phyloP scores from a whole-genome alignment of 1,284 basidiomycete species.

The Apiotrichum montevideense region DNA sequence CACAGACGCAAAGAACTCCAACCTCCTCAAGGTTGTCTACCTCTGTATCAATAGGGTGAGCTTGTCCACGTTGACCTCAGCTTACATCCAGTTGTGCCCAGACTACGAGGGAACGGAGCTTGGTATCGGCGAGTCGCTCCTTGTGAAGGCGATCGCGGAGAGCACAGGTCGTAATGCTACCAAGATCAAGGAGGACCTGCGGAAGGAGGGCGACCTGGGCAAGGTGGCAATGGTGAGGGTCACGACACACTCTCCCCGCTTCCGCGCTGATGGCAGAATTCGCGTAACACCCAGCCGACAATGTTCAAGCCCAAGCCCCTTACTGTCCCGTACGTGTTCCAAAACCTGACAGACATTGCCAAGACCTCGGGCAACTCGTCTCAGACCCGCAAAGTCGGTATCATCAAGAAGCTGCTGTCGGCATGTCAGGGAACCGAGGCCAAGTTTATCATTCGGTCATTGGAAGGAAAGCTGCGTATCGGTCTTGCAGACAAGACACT shows the following conservation, averaged over 20 bases:
- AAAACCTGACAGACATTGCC: slow-evolving; percentile 78
- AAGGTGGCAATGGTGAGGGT: slow-evolving; percentile 78
- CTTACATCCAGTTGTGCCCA: slow-evolving; percentile 64
- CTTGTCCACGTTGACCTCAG: slow-evolving; percentile 26
- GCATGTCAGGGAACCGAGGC: slow-evolving; percentile 78
- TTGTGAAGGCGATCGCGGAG: slow-evolving; percentile 93
- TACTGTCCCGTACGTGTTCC: slow-evolving; percentile 82
- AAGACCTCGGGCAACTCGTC: slow-evolving; percentile 77
- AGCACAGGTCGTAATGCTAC: slow-evolving; percentile 80
- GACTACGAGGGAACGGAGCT: slow-evolving; percentile 95
- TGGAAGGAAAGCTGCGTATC: slow-evolving; percentile 96
- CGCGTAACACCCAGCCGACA: slow-evolving; percentile 88
- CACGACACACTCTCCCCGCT: background rate
- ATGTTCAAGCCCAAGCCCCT: slow-evolving; percentile 90
- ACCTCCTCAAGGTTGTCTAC: slow-evolving; percentile 84
- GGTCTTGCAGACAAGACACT: slow-evolving; percentile 94
- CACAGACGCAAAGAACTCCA: slow-evolving; percentile 49
- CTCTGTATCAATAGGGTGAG: slow-evolving; percentile 90
- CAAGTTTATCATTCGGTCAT: slow-evolving; percentile 90
- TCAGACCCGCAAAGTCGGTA: slow-evolving; percentile 88
- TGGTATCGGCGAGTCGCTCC: slow-evolving; percentile 89
- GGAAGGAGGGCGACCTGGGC: slow-evolving; percentile 90
- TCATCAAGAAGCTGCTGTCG: slow-evolving; percentile 90
- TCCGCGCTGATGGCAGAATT: slow-evolving; percentile 55
- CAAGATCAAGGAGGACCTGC: slow-evolving; percentile 84